These are phyloP conservation scores for Elsinoe australis DNA, from an alignment of 2,329 filamentous ascomycete species.

Conservation along the genomic window DNA sequence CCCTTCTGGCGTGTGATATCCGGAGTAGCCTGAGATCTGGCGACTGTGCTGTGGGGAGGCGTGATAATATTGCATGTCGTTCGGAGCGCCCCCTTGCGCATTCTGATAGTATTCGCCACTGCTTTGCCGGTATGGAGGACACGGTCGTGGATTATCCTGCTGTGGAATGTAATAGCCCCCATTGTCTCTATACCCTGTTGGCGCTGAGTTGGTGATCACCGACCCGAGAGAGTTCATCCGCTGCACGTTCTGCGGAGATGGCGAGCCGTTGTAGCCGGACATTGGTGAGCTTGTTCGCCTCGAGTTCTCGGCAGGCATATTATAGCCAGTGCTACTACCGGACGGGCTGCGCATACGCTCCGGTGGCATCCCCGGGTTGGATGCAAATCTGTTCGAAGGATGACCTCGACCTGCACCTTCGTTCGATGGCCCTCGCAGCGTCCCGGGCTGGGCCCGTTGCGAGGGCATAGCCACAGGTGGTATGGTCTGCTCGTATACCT, in stretches of 20 bases:
- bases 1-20: not conserved
- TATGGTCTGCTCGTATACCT: slow-evolving; percentile 7
- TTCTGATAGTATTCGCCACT: not conserved
- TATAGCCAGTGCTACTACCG: not conserved
- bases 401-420: not conserved
- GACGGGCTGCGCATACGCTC: not conserved
- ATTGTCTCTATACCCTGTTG: not conserved
- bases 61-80: not conserved
- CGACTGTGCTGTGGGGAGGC: too few relatives aligned
- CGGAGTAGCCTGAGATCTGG: too few relatives aligned
- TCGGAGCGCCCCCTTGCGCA: not conserved
- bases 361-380: not conserved
- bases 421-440: too few relatives aligned
- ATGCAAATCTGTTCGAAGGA: not conserved
- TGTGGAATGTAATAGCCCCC: slow-evolving; percentile 16
- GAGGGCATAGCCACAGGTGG: too few relatives aligned
- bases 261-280: not conserved
- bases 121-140: too few relatives aligned
- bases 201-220: slow-evolving; percentile 2
- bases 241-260: not conserved
- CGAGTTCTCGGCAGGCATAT: not conserved
- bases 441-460: not conserved
- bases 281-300: not conserved
- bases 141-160: too few relatives aligned
- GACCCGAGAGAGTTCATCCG: not conserved